Base-by-base conservation (phyloP, 805 yeast species). In the Candida sanyiensis region DNA sequence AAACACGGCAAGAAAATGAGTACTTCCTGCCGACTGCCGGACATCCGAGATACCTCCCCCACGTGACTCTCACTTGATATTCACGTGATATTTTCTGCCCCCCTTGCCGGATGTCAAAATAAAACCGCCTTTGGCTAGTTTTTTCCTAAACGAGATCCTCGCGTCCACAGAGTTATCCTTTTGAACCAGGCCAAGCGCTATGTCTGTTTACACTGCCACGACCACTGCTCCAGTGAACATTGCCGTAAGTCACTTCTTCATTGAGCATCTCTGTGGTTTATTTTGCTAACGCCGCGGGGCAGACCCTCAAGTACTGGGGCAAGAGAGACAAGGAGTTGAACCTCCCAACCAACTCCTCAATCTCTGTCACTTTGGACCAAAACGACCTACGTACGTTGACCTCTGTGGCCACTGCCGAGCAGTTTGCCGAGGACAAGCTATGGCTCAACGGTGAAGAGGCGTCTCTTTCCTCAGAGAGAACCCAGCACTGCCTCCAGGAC, bases 271-370 rank as follows among this genome's bases (percentile, higher is more conserved):
- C 23, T 5, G 3, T 16, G 9, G 9, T 21, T 21, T 10, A 19
- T 10, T 11, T 12, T 20, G 19, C 38, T 33, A 27, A 30, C 33
- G 13, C 28, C 8, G 9, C 7, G 6, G 16, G 5, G 26, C 43
- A 80, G 79, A 93, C 97, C 28, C 72, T 93, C 48, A 93, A 93
- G 66, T 93, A 93, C 69, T 93, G 99, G 99, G 99, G 99, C 35
- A 93, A 93, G 65, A 77, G 98, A 57, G 97, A 93, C 63, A 80
- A 78, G 46, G 68, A 70, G 34, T 75, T 93, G 55, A 93, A 93
- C 58, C 69, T 93, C 38, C 99, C 99, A 35, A 93, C 99, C 38
- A 93, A 93, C 67, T 84, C 95, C 10, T 88, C 97, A 21, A 88
- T 93, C 50, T 86, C 96, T 17, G 96, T 93, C 35, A 93, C 99